Evolutionary conservation across 306 rosid species (phyloP).

Genomic region (Fagus crenata): DNA sequence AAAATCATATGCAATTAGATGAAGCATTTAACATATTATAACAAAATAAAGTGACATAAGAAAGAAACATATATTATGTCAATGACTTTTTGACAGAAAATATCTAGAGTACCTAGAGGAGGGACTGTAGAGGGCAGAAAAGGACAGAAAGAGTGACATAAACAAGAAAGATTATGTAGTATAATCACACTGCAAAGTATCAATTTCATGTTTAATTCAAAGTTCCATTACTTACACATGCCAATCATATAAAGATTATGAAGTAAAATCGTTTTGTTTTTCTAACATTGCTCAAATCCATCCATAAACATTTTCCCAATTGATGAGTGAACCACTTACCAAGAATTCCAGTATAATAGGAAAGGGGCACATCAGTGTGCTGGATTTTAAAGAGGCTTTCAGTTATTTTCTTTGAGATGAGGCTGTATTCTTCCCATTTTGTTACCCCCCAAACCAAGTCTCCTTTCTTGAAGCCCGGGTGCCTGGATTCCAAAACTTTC

Average conservation of each 20-base stretch:
- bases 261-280: background rate
- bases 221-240: background rate
- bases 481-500: constrained; percentile 45
- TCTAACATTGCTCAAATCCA: background rate
- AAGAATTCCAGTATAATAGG: constrained; percentile 45
- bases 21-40: background rate
- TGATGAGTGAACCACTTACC: constrained; percentile 5
- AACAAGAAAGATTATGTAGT: too few species aligned
- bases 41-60: background rate
- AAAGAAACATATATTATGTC: background rate
- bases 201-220: too few species aligned
- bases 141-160: too few species aligned
- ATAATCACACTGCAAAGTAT: too few species aligned
- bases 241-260: background rate
- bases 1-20: background rate
- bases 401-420: constrained; percentile 22
- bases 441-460: constrained; percentile 51
- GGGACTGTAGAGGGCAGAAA: too few species aligned
- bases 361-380: constrained; percentile 47
- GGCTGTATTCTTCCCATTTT: constrained; percentile 58
- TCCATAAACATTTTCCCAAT: background rate
- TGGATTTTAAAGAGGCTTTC: constrained; percentile 45
- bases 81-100: background rate
- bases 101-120: background rate
- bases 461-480: constrained; percentile 48